Percentiles rank a stretch among this genome's conserved stretches.
Evolutionary conservation across 441 rosid genomes (phyloP).

Genomic region (Populus tomentosa): DNA sequence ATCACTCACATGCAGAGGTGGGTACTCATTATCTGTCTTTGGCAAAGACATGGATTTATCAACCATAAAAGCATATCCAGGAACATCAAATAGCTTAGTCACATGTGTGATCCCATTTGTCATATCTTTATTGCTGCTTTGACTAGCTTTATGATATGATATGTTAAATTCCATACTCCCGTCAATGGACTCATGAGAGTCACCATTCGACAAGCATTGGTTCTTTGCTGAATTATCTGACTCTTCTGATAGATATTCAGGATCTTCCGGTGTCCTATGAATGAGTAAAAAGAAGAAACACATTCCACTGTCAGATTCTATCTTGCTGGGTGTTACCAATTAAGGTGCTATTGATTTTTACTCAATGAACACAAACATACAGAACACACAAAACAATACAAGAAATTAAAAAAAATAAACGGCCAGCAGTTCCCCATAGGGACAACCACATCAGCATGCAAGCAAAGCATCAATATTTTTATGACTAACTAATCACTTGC

Average conservation of each 20-base stretch:
- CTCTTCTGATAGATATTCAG: slow-evolving; percentile 55
- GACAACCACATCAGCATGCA: background rate
- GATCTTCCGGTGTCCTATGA: slow-evolving; percentile 69
- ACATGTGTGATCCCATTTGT: slow-evolving; percentile 43
- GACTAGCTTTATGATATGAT: slow-evolving; percentile 58
- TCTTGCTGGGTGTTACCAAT: background rate
- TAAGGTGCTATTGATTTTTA: background rate
- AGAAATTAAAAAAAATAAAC: background rate
- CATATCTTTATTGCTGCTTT: slow-evolving; percentile 28
- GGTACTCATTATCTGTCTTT: slow-evolving; percentile 27
- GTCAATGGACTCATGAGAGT: slow-evolving; percentile 48
- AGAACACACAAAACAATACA: slow-evolving; percentile 1
- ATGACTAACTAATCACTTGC: background rate
- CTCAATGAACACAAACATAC: slow-evolving; percentile 2
- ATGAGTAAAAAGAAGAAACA: slow-evolving; percentile 13
- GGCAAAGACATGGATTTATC: slow-evolving; percentile 39
- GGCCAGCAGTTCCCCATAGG: background rate
- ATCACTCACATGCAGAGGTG: slow-evolving; percentile 22
- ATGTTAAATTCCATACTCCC: slow-evolving; percentile 58
- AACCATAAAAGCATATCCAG: slow-evolving; percentile 54
- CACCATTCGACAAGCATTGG: slow-evolving; percentile 50
- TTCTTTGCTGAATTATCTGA: slow-evolving; percentile 53
- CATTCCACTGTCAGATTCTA: slow-evolving; percentile 14
- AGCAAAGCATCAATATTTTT: background rate
- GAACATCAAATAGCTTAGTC: slow-evolving; percentile 40